Conservation (phyloP, 1,139 yeast genomes). For the Taiozyma sp. region DNA sequence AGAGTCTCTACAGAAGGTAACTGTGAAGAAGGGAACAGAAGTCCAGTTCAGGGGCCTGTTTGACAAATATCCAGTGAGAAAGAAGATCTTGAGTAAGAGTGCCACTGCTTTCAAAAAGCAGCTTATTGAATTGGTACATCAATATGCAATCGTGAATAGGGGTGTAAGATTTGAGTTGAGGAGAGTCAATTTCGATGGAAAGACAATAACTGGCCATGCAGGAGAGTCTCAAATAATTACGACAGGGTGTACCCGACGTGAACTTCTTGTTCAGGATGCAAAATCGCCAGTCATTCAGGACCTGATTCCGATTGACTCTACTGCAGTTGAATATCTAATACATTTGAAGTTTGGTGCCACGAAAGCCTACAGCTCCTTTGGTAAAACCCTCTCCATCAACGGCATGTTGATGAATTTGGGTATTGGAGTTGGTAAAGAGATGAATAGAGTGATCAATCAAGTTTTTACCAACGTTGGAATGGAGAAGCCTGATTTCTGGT, state of each 20-base stretch:
- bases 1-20: conserved; percentile 15
- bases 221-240: not conserved
- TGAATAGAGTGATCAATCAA: conserved; percentile 22
- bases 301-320: not conserved
- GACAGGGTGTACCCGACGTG: not conserved
- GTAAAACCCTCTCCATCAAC: conserved; percentile 30
- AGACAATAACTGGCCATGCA: not conserved
- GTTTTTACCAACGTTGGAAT: conserved; percentile 22
- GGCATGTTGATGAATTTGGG: conserved; percentile 27
- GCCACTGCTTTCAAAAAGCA: conserved; percentile 10
- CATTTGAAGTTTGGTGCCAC: not conserved
- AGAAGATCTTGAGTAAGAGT: conserved; percentile 26
- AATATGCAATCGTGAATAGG: conserved; percentile 29
- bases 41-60: conserved; percentile 31
- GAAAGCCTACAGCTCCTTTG: not conserved
- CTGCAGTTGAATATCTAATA: not conserved
- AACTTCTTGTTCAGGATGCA: not conserved
- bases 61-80: conserved; percentile 32
- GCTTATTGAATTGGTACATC: conserved; percentile 25
- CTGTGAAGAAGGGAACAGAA: conserved; percentile 34
- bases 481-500: conserved; percentile 31
- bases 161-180: conserved; percentile 28
- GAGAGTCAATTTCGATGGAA: not conserved
- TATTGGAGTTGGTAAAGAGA: conserved; percentile 27
- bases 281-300: not conserved